Evolutionary conservation across 306 rosid species (phyloP).

Genomic region (Inga laurina): DNA sequence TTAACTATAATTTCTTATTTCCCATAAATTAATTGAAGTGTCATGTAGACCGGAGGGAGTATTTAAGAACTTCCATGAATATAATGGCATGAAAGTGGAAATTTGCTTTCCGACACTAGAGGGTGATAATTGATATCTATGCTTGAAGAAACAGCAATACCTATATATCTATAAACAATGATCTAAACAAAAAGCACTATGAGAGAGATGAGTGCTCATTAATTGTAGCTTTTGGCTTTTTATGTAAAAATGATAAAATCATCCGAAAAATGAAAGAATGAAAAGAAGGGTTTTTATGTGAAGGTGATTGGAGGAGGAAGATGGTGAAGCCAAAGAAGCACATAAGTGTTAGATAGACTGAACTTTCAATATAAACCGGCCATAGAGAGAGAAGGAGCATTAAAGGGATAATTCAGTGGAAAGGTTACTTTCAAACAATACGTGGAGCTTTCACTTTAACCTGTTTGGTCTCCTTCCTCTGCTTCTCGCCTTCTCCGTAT

Average conservation of each 20-base stretch:
- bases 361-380: constrained; percentile 12
- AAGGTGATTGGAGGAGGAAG: constrained; percentile 33
- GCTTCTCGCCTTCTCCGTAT: background rate
- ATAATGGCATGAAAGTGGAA: constrained; percentile 8
- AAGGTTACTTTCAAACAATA: constrained; percentile 1
- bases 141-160: constrained; percentile 48
- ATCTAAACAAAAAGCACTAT: background rate
- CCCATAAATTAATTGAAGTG: too few species aligned
- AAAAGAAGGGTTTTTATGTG: background rate
- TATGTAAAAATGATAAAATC: background rate
- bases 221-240: background rate
- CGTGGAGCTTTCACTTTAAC: constrained; percentile 26
- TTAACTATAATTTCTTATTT: too few species aligned
- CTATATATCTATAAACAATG: constrained; percentile 24
- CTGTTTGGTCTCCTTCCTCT: background rate
- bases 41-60: too few species aligned
- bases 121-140: constrained; percentile 33
- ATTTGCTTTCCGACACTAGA: constrained; percentile 11
- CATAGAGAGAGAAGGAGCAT: constrained; percentile 10
- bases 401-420: constrained; percentile 19
- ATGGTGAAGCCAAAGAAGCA: constrained; percentile 21
- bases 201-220: constrained; percentile 7
- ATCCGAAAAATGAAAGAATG: constrained; percentile 14
- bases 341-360: background rate
- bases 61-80: background rate